Base-by-base conservation (phyloP, 2,329 filamentous ascomycete species). In the Colletotrichum magnum region DNA sequence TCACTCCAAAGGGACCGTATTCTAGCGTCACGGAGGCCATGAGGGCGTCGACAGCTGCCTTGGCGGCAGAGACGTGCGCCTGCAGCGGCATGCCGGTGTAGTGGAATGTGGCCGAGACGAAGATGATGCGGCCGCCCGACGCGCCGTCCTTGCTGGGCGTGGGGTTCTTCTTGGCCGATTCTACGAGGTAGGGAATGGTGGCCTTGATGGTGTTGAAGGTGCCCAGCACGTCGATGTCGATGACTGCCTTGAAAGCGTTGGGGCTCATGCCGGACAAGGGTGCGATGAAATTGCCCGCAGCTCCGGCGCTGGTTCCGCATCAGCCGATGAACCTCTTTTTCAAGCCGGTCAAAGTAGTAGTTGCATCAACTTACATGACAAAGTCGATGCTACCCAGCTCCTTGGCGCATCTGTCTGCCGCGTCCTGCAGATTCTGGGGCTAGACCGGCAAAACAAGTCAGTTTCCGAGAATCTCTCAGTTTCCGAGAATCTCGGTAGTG, bases 141-240 rank as follows among this genome's bases (percentile, higher is more conserved):
- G 76, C 85, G 15, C 92, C 93, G 48, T 91, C 88, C 1, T 87
- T 86, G 28, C 83, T 81, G 0, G 85, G 83, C 68, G 88, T 88
- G 2, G 88, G 86, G 73, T 92, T 89, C 18, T 88, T 88, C 41
- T 83, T 81, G 1, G 93, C 91, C n/a, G 94, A 97, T 74, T 89
- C 86, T 13, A 94, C 81, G 3, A 99, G 88, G 75, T 97, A 88
- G 0, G 94, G 94, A 41, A 98, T 84, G 1, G 94, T 96, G 4
- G 95, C 94, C 83, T 98, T 98, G 77, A 97, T 87, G 3, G 94
- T 97, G 84, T 98, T 97, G 83, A 93, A 99, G 16, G 93, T 97
- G 39, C 96, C 96, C 43, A 98, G 81, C 3, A 97, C 92, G 78
- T 98, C 96, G 76, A 99, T 99, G 71, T 98, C 96, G 75, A 98